Base-by-base conservation (phyloP, 1,284 basidiomycete genomes). In the Cryptococcus sp. region DNA sequence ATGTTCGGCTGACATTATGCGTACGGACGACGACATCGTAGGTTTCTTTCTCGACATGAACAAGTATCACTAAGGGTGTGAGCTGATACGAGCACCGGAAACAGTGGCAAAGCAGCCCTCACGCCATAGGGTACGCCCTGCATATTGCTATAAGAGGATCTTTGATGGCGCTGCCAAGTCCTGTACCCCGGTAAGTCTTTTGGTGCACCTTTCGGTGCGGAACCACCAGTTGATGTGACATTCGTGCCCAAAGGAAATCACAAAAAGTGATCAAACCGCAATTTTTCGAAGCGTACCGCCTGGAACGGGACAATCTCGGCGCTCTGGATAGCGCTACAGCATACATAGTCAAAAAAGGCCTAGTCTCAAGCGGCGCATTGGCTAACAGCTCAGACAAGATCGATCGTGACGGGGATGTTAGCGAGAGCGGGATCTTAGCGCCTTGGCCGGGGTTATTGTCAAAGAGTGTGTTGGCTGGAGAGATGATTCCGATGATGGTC, bases 51-150 rank as follows among this genome's bases (percentile, higher is more conserved):
- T 29, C 26, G 10, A 29, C 8, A 34, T 13, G 8, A 10, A 34
- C 29, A 34, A 5, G 29, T 13, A 34, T n/a, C 29, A 13, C 8
- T 34, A 7, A 4, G 29, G 8, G 29, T 34, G 8, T 5, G 4
- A 10, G 29, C 29, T 34, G 8, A 34, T 10, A 34, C 29, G 29
- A 34, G 8, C 29, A 34, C 29, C 7, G 5, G 44, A 3, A 45
- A 13, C 67, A 90, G 87, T 88, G 86, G 85, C 86, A 87, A 63
- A 75, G 76, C 5, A 74, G 72, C 34, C 60, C 73, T 0, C 84
- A 88, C 69, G 81, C 87, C 2, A 89, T 89, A 57, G 89, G 91
- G 0, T 89, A 97, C 73, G 84, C 86, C 16, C 94, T 98, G 70
- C 87, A 94, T 61, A 79, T 92, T 15, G 77, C 91, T 11, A 83